phyloP scores from a whole-genome alignment of 768 basidiomycete species.

The Lactarius pseudohatsudake region DNA sequence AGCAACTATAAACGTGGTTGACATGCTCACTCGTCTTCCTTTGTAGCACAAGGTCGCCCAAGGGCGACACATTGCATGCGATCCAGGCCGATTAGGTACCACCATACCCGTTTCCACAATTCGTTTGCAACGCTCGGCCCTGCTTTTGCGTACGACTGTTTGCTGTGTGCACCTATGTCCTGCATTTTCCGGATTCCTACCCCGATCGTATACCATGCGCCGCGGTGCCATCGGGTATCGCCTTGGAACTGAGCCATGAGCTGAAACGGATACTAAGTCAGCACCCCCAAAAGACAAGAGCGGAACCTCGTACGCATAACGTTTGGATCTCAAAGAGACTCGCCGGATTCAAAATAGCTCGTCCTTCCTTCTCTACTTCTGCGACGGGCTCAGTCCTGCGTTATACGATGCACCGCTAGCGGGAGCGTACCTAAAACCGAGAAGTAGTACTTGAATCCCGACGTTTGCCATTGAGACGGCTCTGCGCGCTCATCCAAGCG shows the following conservation, averaged over 20 bases:
- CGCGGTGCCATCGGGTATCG: conserved; percentile 44
- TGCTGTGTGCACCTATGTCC: conserved; percentile 52
- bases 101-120: conserved; percentile 53
- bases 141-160: conserved; percentile 36
- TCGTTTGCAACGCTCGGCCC: conserved; percentile 44
- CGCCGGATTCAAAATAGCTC: conserved; percentile 54
- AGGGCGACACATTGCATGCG: conserved; percentile 52
- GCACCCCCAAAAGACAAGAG: conserved; percentile 24
- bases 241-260: conserved; percentile 49
- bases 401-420: conserved; percentile 12
- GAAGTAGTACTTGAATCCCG: conserved; percentile 63
- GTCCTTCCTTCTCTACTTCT: conserved; percentile 54
- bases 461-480: conserved; percentile 48
- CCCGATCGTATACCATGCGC: conserved; percentile 47
- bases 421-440: conserved; percentile 48
- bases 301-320: conserved; percentile 42
- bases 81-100: conserved; percentile 60
- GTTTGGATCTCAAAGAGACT: conserved; percentile 65
- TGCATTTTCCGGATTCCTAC: conserved; percentile 52
- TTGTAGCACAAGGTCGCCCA: conserved; percentile 55
- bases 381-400: conserved; percentile 15
- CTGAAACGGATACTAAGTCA: conserved; percentile 34
- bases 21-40: conserved; percentile 63
- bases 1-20: conserved; percentile 11
- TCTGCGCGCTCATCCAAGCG: conserved; percentile 32